phyloP scores from a whole-genome alignment of 169 alveolate genomes.

The Plasmodium malariae region DNA sequence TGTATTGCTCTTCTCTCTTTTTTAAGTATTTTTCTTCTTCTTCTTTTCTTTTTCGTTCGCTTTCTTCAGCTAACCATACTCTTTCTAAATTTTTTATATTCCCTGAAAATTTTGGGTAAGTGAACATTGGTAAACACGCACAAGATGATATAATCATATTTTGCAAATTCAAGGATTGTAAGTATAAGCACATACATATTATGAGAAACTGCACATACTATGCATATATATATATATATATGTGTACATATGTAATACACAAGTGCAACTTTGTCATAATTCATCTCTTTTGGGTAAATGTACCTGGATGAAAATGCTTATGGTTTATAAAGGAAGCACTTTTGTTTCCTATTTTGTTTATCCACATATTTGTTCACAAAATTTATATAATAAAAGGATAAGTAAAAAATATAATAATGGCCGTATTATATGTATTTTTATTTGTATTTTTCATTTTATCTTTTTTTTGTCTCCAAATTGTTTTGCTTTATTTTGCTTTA shows the following conservation, averaged over 20 bases:
- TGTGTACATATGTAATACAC: neutral
- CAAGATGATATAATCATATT: no score
- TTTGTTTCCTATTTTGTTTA: slow-evolving; percentile 93
- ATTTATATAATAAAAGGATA: no score
- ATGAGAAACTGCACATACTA: no score
- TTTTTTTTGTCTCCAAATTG: no score
- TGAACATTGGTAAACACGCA: no score
- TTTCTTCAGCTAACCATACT: slow-evolving; percentile 97
- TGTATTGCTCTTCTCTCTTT: slow-evolving; percentile 95
- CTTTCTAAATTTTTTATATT: slow-evolving; percentile 93
- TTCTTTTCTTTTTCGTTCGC: slow-evolving; percentile 91
- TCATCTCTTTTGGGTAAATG: neutral
- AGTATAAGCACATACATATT: no score
- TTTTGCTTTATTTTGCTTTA: no score
- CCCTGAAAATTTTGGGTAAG: no score
- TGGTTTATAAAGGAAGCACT: slow-evolving; percentile 94
- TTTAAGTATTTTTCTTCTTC: slow-evolving; percentile 93
- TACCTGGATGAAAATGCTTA: slow-evolving; percentile 96
- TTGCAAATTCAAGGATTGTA: no score
- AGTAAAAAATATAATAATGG: no score
- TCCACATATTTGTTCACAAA: slow-evolving; percentile 94
- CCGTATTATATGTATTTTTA: no score
- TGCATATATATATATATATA: slow-evolving; percentile 6
- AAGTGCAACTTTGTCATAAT: neutral
- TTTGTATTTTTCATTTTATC: no score